phyloP scores from a whole-genome alignment of 768 basidiomycete species.

The Suillus weaverae region DNA sequence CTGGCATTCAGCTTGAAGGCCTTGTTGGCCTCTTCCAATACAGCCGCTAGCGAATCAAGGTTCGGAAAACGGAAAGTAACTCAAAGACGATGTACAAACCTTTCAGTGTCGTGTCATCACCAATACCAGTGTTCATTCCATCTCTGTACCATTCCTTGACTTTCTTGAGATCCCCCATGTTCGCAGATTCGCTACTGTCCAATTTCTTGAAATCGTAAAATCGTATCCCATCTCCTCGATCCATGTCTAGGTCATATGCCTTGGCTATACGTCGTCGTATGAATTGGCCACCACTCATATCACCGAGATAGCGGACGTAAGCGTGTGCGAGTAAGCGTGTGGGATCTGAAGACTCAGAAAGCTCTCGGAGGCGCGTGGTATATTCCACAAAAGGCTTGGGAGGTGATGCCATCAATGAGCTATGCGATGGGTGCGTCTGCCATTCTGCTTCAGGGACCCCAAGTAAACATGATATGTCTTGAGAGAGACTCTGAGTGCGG shows the following conservation, averaged over 20 bases:
- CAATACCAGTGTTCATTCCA: conserved; percentile 40
- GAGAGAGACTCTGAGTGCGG: conserved; percentile 56
- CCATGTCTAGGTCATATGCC: conserved; percentile 61
- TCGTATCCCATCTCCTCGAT: conserved; percentile 49
- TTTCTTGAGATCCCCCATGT: conserved; percentile 62
- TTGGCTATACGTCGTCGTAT: conserved; percentile 63
- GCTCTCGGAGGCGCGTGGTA: conserved; percentile 49
- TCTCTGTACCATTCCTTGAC: conserved; percentile 62
- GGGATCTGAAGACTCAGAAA: conserved; percentile 44
- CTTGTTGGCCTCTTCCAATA: conserved; percentile 47
- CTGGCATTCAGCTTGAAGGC: conserved; percentile 51
- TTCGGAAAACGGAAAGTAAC: not conserved
- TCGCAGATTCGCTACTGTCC: conserved; percentile 44
- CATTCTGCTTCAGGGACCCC: conserved; percentile 51
- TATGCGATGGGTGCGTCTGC: conserved; percentile 56
- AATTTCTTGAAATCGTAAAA: conserved; percentile 74
- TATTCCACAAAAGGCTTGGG: conserved; percentile 55
- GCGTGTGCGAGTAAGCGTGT: conserved; percentile 69
- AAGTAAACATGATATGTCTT: conserved; percentile 67
- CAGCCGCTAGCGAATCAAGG: conserved; percentile 33
- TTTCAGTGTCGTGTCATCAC: conserved; percentile 33
- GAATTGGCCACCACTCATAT: conserved; percentile 76
- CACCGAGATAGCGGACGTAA: conserved; percentile 82
- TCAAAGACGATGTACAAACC: conserved; percentile 13
- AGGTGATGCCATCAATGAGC: conserved; percentile 41